Evolutionary conservation across 169 alveolate genomes (phyloP).

Genomic region (Plasmodium vinckei): DNA sequence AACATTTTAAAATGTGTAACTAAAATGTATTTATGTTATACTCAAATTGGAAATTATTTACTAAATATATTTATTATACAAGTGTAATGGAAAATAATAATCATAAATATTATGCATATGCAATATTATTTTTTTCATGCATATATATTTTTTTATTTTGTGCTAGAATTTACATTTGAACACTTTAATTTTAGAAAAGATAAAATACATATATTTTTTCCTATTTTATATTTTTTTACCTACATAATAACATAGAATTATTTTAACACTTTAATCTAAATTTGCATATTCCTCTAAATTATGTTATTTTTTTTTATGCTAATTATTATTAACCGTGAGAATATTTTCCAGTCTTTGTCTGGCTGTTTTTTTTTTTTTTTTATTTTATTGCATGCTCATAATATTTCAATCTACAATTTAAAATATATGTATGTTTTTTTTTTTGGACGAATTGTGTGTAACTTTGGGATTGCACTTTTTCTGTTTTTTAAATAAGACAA

Average conservation of each 20-base stretch:
- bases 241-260: slow-evolving; percentile 4
- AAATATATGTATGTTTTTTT: slow-evolving; percentile 33
- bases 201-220: not conserved
- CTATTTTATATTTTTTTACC: not conserved
- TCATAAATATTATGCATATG: no score
- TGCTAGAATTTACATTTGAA: slow-evolving; percentile 4
- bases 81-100: no score
- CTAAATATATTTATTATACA: no score
- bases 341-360: slow-evolving; percentile 17
- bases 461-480: slow-evolving; percentile 31
- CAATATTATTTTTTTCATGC: no score
- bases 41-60: slow-evolving; percentile 1
- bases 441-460: not conserved
- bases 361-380: slow-evolving; percentile 30
- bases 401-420: slow-evolving; percentile 31
- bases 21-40: slow-evolving; percentile 4
- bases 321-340: slow-evolving; percentile 8
- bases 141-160: not conserved
- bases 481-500: slow-evolving; percentile 5
- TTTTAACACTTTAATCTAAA: not conserved
- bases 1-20: slow-evolving; percentile 13
- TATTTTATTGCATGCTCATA: slow-evolving; percentile 46
- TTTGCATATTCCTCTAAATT: not conserved
- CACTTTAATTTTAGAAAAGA: no score
- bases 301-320: slow-evolving; percentile 11